These are phyloP conservation scores for Arabis hirsuta DNA, from an alignment of 345 rosid species.

Conservation along the genomic window DNA sequence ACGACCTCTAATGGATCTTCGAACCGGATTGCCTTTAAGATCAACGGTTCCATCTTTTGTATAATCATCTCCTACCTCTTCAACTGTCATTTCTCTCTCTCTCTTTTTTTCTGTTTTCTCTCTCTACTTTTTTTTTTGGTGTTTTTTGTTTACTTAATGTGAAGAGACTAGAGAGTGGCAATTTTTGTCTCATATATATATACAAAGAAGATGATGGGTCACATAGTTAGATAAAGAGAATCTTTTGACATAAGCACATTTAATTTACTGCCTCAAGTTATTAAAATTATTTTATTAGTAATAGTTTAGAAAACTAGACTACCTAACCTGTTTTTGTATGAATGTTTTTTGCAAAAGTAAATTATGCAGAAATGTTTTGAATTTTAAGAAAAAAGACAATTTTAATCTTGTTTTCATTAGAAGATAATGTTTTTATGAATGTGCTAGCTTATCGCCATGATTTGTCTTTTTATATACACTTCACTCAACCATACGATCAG, in stretches of 20 bases:
- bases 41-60: slow-evolving; percentile 96
- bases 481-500: neutral
- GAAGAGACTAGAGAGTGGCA: slow-evolving; percentile 24
- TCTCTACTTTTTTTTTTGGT: slow-evolving; percentile 5
- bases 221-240: neutral
- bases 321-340: no score
- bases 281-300: no score
- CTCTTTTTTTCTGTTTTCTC: neutral
- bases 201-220: slow-evolving; percentile 12
- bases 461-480: neutral
- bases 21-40: slow-evolving; percentile 78
- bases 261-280: neutral
- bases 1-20: slow-evolving; percentile 79
- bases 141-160: neutral
- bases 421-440: neutral
- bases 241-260: slow-evolving; percentile 18
- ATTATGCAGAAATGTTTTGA: no score
- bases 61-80: slow-evolving; percentile 62
- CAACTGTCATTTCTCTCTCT: slow-evolving; percentile 28
- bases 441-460: neutral
- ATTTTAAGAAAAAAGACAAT: no score
- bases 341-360: no score
- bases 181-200: slow-evolving; percentile 17
- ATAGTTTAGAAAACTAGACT: neutral
- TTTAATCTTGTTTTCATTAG: neutral